Conservation (phyloP, 495 filamentous ascomycete species). For the Cercophora samala region DNA sequence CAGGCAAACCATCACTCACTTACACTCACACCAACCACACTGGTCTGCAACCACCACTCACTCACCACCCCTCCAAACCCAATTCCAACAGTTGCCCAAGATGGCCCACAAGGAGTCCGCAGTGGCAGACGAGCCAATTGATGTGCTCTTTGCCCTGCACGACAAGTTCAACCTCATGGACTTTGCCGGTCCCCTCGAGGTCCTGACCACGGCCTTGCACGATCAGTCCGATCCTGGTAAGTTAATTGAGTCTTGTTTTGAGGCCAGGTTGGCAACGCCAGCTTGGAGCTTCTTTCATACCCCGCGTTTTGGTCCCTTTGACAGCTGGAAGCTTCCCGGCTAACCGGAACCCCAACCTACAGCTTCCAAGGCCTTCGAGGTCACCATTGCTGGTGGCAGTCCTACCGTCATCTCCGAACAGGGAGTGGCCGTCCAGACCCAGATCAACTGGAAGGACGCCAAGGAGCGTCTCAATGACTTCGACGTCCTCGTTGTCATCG, state of each 20-base stretch:
- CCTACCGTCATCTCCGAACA: conserved; percentile 60
- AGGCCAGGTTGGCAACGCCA: neutral
- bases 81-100: conserved; percentile 30
- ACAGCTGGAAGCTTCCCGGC: neutral
- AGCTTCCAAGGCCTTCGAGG: conserved; percentile 61
- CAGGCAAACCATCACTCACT: conserved; percentile 16
- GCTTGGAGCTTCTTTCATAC: neutral
- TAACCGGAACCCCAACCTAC: conserved; percentile 3
- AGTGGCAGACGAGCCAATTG: conserved; percentile 49
- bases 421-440: conserved; percentile 71
- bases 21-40: conserved; percentile 12
- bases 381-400: conserved; percentile 59
- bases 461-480: conserved; percentile 61
- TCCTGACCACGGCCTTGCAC: conserved; percentile 57
- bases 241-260: conserved; percentile 23
- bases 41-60: conserved; percentile 17
- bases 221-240: conserved; percentile 60
- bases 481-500: conserved; percentile 68
- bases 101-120: conserved; percentile 50
- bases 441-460: conserved; percentile 65
- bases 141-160: conserved; percentile 51
- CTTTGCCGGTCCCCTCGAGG: conserved; percentile 65
- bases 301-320: conserved; percentile 4
- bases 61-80: conserved; percentile 1
- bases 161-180: conserved; percentile 56